Base-by-base conservation (phyloP, 495 filamentous ascomycete species). In the Talaromyces proteolyticus region DNA sequence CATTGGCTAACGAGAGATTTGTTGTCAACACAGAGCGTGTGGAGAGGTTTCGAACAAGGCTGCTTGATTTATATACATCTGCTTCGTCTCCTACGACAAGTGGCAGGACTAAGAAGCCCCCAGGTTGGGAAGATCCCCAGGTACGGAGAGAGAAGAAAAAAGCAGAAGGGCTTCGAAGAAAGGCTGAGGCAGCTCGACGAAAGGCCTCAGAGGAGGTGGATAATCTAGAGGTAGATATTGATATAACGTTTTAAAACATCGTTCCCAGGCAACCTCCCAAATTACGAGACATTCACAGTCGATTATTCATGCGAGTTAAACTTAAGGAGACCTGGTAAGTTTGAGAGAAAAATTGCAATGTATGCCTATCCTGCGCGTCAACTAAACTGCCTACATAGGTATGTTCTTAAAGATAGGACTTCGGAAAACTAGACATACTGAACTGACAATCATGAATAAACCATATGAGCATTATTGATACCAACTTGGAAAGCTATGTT, bases 1-100 rank as follows among this genome's bases (percentile, higher is more conserved):
- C 63, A 3, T 77, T 93, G 36, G 82, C 85, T 5, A 91, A 93
- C 57, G 77, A 89, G 55, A 68, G 89, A 34, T 96, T 96, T 62
- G 66, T 55, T 22, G 79, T 86, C 53, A 97, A 96, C 57, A 59
- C 59, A 19, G 80, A 85, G 58, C 77, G 89, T 45, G 88, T 84
- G 24, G 71, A 75, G 14, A 73, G 86, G 24, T 87, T 89, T 55
- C 61, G 74, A 42, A 37, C 44, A 6, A 51, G 39, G 17, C 41
- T 68, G 25, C 22, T 68, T 18, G 46, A 58, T 8, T 16, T 56
- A 6, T 68, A 47, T 37, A 55, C 60, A 3, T 5, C 50, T n/a
- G 53, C 22, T 37, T 38, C 38, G 19, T 19, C 52, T 23, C 25
- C 48, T 18, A 50, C 46, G n/a, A 38, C 59, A 17, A 59, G 51